Conservation (phyloP, 176 grass and related monocot species). For the Rhynchospora tenuis region DNA sequence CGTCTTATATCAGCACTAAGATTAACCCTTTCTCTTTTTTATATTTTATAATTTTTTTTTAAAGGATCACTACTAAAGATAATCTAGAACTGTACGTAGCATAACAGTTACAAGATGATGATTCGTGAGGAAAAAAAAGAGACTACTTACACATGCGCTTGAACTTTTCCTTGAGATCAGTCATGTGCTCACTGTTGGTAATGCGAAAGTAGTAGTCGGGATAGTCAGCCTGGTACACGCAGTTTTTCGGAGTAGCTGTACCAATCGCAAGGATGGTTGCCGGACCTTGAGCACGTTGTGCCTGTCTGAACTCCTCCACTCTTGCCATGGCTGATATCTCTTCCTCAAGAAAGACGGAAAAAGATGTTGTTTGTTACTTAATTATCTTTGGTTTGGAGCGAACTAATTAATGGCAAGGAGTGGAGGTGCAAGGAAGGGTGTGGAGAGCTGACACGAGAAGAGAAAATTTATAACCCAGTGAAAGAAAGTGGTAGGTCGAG, state of each 20-base stretch:
- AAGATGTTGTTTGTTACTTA: neutral
- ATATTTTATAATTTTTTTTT: neutral
- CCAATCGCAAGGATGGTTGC: constrained; percentile 81
- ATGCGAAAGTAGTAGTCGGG: constrained; percentile 92
- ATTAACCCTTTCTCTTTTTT: neutral
- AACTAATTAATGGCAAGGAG: neutral
- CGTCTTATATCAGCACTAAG: neutral
- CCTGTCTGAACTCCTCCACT: constrained; percentile 65
- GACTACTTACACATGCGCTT: constrained; percentile 81
- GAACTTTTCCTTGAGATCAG: constrained; percentile 97
- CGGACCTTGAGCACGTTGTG: constrained; percentile 66
- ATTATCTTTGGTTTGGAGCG: neutral
- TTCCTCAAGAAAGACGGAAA: neutral
- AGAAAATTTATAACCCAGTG: neutral
- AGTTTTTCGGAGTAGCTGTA: constrained; percentile 73
- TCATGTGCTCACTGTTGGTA: constrained; percentile 86
- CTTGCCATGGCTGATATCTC: constrained; percentile 30
- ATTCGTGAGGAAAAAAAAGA: neutral
- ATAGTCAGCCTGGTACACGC: constrained; percentile 84
- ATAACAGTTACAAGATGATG: neutral
- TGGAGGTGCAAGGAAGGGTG: neutral
- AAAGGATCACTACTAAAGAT: neutral
- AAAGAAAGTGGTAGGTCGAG: constrained; percentile 39
- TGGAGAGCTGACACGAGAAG: neutral
- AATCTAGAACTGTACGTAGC: neutral